phyloP scores from a whole-genome alignment of 1,139 yeast genomes.

The Lodderomyces orthopsilosis region DNA sequence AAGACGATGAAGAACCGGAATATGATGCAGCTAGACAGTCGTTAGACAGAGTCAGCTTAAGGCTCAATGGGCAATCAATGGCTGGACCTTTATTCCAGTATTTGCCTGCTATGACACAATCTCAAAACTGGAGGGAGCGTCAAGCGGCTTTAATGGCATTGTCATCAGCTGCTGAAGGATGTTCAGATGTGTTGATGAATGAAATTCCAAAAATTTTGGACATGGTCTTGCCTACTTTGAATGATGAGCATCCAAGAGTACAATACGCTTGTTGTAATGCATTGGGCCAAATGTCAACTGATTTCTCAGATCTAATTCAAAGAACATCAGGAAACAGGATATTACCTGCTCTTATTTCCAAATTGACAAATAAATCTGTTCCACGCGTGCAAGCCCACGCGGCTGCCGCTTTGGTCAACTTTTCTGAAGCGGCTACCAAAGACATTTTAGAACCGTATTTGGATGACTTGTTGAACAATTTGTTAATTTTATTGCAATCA shows the following conservation, averaged over 20 bases:
- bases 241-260: slow-evolving; percentile 87
- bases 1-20: slow-evolving; percentile 83
- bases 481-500: slow-evolving; percentile 73
- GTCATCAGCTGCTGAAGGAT: slow-evolving; percentile 96
- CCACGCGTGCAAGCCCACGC: slow-evolving; percentile 98
- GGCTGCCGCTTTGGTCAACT: slow-evolving; percentile 96
- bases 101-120: slow-evolving; percentile 76
- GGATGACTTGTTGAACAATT: slow-evolving; percentile 71
- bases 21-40: slow-evolving; percentile 93
- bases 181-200: slow-evolving; percentile 79
- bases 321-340: slow-evolving; percentile 74
- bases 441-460: slow-evolving; percentile 86
- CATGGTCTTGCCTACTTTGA: slow-evolving; percentile 75
- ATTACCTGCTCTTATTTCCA: slow-evolving; percentile 84
- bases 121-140: slow-evolving; percentile 86
- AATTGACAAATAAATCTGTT: slow-evolving; percentile 64
- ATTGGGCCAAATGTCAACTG: slow-evolving; percentile 96
- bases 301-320: slow-evolving; percentile 88
- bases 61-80: slow-evolving; percentile 76
- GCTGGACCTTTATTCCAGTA: slow-evolving; percentile 85
- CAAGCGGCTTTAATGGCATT: slow-evolving; percentile 97
- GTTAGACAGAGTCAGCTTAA: slow-evolving; percentile 82
- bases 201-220: slow-evolving; percentile 83
- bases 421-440: slow-evolving; percentile 87
- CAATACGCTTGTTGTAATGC: slow-evolving; percentile 98